Conservation (phyloP, 768 basidiomycete species). For the Rhodotorula toruloides region DNA sequence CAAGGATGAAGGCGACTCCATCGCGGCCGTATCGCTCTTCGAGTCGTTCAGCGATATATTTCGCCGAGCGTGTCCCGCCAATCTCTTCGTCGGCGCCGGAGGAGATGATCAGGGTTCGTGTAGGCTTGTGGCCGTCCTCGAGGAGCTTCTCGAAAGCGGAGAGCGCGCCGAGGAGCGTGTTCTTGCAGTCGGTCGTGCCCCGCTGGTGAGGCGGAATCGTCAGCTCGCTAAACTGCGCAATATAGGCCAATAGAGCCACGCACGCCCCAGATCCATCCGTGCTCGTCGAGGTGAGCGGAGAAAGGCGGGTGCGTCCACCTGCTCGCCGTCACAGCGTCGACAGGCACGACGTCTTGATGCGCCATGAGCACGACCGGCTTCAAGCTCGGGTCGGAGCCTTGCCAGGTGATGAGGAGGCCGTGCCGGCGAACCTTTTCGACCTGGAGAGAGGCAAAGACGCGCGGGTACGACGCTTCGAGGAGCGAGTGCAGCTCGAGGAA, state of each 20-base stretch:
- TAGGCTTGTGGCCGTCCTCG: constrained; percentile 60
- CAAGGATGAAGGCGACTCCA: constrained; percentile 70
- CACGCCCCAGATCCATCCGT: constrained; percentile 37
- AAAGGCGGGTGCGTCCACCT: constrained; percentile 35
- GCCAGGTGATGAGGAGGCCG: constrained; percentile 67
- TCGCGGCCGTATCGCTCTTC: constrained; percentile 62
- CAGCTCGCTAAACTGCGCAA: too few species aligned
- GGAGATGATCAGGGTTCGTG: constrained; percentile 50
- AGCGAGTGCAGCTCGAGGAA: constrained; percentile 14
- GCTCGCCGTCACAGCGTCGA: constrained; percentile 12
- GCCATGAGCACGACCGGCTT: constrained; percentile 58
- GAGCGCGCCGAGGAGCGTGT: constrained; percentile 32
- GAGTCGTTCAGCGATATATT: constrained; percentile 51
- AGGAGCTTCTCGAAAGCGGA: constrained; percentile 61
- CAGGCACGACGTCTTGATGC: constrained; percentile 39
- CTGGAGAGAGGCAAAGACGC: constrained; percentile 53
- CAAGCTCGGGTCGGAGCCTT: constrained; percentile 58
- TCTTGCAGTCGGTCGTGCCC: constrained; percentile 35
- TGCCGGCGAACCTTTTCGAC: constrained; percentile 71
- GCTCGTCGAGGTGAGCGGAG: constrained; percentile 18
- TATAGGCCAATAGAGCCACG: background rate
- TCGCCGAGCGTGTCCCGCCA: constrained; percentile 46
- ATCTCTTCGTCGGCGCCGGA: constrained; percentile 70
- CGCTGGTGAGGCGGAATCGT: background rate
- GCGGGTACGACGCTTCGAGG: constrained; percentile 31